Evolutionary conservation across 139 green algal species (phyloP).

Genomic region (Protoeuglena noctilucae): DNA sequence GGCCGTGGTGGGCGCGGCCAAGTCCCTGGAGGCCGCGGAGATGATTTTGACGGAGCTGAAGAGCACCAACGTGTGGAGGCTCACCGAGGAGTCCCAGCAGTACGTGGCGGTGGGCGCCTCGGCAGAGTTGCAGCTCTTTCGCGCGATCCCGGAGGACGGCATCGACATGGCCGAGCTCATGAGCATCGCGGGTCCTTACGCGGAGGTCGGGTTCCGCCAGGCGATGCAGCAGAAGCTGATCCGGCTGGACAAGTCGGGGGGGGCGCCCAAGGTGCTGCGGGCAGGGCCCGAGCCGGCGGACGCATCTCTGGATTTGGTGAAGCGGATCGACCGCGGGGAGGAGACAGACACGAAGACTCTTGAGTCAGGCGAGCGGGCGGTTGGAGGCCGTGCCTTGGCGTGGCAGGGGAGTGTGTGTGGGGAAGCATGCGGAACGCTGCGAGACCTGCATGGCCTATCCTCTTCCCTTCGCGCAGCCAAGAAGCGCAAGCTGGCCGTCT

Average conservation of each 20-base stretch:
- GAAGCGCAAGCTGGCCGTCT: constrained; percentile 20
- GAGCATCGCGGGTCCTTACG: constrained; percentile 33
- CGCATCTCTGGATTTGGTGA: neutral
- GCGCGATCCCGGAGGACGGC: constrained; percentile 44
- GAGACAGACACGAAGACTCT: too few relatives aligned
- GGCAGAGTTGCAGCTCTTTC: constrained; percentile 42
- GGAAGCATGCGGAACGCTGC: neutral
- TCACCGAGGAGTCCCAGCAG: constrained; percentile 57
- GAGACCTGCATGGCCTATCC: too few relatives aligned
- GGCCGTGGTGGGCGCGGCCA: constrained; percentile 61
- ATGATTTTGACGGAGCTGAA: constrained; percentile 57
- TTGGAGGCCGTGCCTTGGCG: too few relatives aligned
- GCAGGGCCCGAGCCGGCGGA: neutral
- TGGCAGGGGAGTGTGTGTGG: neutral
- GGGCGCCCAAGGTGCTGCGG: neutral
- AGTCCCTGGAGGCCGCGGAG: constrained; percentile 57
- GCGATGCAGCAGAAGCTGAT: constrained; percentile 83
- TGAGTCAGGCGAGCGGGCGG: too few relatives aligned
- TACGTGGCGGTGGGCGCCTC: constrained; percentile 28
- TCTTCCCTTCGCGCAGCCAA: too few relatives aligned
- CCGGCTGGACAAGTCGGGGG: constrained; percentile 13
- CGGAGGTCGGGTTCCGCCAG: constrained; percentile 78
- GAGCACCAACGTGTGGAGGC: constrained; percentile 30
- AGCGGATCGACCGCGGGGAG: too few relatives aligned
- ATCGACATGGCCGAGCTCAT: constrained; percentile 58